Conservation (phyloP, 148 eudicot species). For the Simmondsia chinensis region DNA sequence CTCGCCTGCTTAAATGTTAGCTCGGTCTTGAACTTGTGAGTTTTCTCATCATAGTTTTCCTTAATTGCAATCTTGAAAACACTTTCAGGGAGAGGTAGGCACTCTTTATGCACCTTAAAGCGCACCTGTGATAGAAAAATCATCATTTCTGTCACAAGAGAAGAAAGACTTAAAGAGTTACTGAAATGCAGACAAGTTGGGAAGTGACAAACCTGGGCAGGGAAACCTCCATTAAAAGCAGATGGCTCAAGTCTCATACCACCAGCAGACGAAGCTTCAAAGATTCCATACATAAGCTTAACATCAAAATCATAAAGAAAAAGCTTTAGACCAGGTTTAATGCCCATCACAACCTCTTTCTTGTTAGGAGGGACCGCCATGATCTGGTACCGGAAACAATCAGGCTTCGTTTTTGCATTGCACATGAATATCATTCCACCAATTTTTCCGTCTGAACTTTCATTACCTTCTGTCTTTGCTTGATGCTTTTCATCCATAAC, state of each 20-base stretch:
- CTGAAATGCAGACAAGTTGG: background rate
- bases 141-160: background rate
- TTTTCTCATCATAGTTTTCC: constrained; percentile 55
- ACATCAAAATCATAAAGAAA: constrained; percentile 77
- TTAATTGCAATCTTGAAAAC: constrained; percentile 58
- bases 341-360: constrained; percentile 48
- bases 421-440: constrained; percentile 83
- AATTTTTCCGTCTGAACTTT: constrained; percentile 13
- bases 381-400: constrained; percentile 54
- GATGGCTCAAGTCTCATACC: constrained; percentile 73
- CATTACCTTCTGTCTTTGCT: constrained; percentile 9
- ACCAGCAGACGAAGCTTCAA: constrained; percentile 57
- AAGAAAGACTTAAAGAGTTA: background rate
- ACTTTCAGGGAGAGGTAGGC: constrained; percentile 59
- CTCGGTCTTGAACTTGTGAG: constrained; percentile 59
- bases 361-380: constrained; percentile 49
- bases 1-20: constrained; percentile 57
- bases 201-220: constrained; percentile 54
- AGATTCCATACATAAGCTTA: constrained; percentile 58
- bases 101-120: constrained; percentile 46
- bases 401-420: constrained; percentile 65
- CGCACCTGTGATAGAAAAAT: constrained; percentile 56
- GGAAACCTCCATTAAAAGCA: constrained; percentile 77
- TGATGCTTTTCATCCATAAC: constrained; percentile 4
- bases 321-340: constrained; percentile 61